phyloP scores from a whole-genome alignment of 2,329 filamentous ascomycete genomes.

The Celoporthe dispersa region DNA sequence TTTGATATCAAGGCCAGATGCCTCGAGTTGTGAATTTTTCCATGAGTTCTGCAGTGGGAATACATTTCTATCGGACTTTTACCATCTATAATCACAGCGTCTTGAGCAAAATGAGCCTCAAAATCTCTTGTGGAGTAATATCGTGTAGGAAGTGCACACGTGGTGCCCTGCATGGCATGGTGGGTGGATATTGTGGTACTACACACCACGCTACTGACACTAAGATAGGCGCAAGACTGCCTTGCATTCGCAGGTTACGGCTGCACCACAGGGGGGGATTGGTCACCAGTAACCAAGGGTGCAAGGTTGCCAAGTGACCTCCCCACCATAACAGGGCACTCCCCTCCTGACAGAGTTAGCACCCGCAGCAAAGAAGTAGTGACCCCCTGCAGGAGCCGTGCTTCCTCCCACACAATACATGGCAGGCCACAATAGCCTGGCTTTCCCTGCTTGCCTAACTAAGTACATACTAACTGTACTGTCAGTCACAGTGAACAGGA shows the following conservation, averaged over 20 bases:
- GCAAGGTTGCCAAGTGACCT: background rate
- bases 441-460: background rate
- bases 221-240: background rate
- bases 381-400: background rate
- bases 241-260: background rate
- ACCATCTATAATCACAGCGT: no score
- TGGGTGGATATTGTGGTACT: background rate
- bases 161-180: background rate
- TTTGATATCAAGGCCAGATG: no score
- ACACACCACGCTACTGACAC: background rate
- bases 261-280: background rate
- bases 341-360: conserved; percentile 1
- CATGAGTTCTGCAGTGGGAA: no score
- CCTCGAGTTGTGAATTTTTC: no score
- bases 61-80: no score
- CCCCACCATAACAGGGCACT: conserved; percentile 2
- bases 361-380: background rate
- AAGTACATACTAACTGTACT: background rate
- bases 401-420: background rate
- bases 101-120: background rate
- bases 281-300: background rate
- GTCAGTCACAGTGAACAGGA: background rate
- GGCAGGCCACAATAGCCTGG: background rate
- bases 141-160: background rate
- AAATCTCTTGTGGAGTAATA: background rate